Percentiles rank a stretch among this genome's conserved stretches.
These are phyloP conservation scores for Corymbia maculata DNA, from an alignment of 345 rosid genomes.

Conservation along the genomic window DNA sequence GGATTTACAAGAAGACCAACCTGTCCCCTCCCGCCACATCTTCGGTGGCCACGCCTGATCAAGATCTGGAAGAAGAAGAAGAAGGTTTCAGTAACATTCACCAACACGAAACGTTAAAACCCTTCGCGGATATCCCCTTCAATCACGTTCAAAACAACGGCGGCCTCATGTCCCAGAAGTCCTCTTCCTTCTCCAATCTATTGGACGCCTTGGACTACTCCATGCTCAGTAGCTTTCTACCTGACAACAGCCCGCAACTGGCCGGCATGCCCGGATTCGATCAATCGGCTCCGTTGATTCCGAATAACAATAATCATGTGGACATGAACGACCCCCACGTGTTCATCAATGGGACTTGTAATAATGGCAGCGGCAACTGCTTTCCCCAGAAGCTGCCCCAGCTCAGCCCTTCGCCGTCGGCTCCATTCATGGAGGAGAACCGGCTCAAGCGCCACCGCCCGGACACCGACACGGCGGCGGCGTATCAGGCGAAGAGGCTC, in stretches of 20 bases:
- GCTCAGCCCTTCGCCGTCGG: slow-evolving; percentile 26
- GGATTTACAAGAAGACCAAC: slow-evolving; percentile 80
- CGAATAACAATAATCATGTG: background rate
- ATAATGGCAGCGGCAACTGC: slow-evolving; percentile 7
- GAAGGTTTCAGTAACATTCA: slow-evolving; percentile 12
- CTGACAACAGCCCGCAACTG: slow-evolving; percentile 30
- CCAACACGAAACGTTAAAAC: background rate
- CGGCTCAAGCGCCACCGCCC: slow-evolving; percentile 43
- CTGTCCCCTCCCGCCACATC: slow-evolving; percentile 30
- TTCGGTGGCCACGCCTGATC: slow-evolving; percentile 20
- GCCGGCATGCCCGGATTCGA: background rate
- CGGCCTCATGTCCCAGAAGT: slow-evolving; percentile 50
- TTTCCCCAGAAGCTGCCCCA: slow-evolving; percentile 37
- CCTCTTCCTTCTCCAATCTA: slow-evolving; percentile 68
- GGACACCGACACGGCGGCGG: background rate
- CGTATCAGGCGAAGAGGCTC: background rate
- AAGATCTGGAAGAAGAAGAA: slow-evolving; percentile 60
- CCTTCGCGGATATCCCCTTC: background rate
- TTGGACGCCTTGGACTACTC: slow-evolving; percentile 70
- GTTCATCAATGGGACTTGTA: slow-evolving; percentile 5
- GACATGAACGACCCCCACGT: slow-evolving; percentile 5
- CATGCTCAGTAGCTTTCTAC: slow-evolving; percentile 37
- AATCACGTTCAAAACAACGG: background rate
- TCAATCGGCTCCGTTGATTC: background rate
- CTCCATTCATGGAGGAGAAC: background rate